Evolutionary conservation across 768 basidiomycete genomes (phyloP).

Genomic region (Suillus bovinus): DNA sequence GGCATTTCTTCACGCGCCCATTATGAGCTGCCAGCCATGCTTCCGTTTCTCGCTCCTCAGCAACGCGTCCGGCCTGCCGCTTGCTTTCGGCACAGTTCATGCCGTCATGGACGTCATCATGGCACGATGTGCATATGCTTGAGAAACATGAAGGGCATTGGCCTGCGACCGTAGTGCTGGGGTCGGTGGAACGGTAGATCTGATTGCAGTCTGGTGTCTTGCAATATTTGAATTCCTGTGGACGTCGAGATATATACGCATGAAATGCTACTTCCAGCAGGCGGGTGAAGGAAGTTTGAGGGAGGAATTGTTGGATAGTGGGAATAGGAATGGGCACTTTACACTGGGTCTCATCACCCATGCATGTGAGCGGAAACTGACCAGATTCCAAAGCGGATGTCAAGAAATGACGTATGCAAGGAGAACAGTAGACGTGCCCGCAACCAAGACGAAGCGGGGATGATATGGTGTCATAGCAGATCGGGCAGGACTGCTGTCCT

Average conservation of each 20-base stretch:
- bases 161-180: conserved; percentile 36
- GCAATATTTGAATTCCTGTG: conserved; percentile 68
- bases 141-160: conserved; percentile 71
- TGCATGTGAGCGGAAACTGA: conserved; percentile 65
- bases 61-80: conserved; percentile 30
- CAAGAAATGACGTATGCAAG: conserved; percentile 60
- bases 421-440: conserved; percentile 65
- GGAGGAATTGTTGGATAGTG: conserved; percentile 50
- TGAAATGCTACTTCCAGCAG: conserved; percentile 58
- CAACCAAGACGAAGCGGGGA: conserved; percentile 55
- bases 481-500: conserved; percentile 42
- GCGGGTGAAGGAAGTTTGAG: conserved; percentile 51
- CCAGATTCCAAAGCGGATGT: conserved; percentile 53
- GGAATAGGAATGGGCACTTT: conserved; percentile 50
- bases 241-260: conserved; percentile 54
- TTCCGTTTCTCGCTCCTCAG: conserved; percentile 53
- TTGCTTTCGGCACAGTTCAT: conserved; percentile 52
- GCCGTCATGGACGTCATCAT: conserved; percentile 61
- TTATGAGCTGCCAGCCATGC: conserved; percentile 57
- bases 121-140: conserved; percentile 64
- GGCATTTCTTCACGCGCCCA: conserved; percentile 66
- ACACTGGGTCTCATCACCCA: conserved; percentile 66
- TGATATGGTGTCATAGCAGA: conserved; percentile 48
- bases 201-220: conserved; percentile 78
- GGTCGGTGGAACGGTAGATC: conserved; percentile 58